Base-by-base conservation (phyloP, 768 basidiomycete species). In the Mycena rosella region DNA sequence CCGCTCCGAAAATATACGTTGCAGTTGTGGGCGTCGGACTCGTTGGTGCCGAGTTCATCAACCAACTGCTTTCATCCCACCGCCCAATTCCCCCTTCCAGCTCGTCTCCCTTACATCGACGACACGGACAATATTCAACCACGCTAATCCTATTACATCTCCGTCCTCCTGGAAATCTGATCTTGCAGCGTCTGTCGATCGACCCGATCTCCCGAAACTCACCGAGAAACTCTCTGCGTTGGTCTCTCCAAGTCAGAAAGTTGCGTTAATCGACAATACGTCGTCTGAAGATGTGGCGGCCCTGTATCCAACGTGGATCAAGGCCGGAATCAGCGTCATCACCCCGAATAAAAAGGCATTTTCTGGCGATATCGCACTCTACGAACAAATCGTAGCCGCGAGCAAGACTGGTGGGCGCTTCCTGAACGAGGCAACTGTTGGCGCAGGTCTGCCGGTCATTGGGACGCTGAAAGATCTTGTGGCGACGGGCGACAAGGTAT, bases 301-400 rank as follows among this genome's bases (percentile, higher is more conserved):
- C 26, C 74, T 91, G 59, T 99, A 99, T 78, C 95, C 98, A 0
- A 80, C 81, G 40, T 92, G 96, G 81, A 81, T 99, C 48, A 81
- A 82, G 55, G 86, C 86, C 5, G 96, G 96, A 4, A 87, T 99
- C 65, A 87, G 91, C 75, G 89, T 99, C 73, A 89, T 97, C 51
- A 99, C 98, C 1, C 97, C 98, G 18, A 99, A 99, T 85, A 99
- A 99, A 80, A 99, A 98, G 80, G 98, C 93, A 0, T 95, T 91
- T 76, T 96, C 95, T 17, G 91, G 92, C 0, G 83, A 88, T 22
- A 81, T 89, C 30, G 73, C 71, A 22, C 81, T 98, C 40, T 98
- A 92, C 76, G 81, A 91, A 57, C 77, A 81, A 26, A 96, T 99
- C 70, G 68, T 91, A 26, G 74, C 74, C 6, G 88, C 93, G 4